These are phyloP conservation scores for Pouteria glomerata DNA, from an alignment of 148 eudicot genomes.

Conservation along the genomic window DNA sequence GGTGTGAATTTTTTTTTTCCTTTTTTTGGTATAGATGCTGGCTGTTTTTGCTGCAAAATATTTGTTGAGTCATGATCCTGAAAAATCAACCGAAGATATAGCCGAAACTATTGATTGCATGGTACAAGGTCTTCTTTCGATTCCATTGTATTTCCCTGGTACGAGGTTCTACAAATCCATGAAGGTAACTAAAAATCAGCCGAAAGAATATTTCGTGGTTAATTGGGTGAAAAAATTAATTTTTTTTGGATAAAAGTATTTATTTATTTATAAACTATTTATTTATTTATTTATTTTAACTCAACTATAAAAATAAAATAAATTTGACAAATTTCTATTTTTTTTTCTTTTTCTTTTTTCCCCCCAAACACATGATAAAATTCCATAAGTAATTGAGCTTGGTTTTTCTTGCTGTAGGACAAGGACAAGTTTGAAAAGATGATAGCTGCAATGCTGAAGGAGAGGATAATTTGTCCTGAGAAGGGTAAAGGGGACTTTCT, in stretches of 20 bases:
- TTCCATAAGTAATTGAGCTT: neutral
- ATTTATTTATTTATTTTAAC: too few relatives aligned
- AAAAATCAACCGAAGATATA: slow-evolving; percentile 12
- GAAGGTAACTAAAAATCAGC: neutral
- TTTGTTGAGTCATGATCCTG: slow-evolving; percentile 8
- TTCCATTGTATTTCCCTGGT: slow-evolving; percentile 20
- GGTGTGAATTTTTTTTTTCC: too few relatives aligned
- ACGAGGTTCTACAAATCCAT: slow-evolving; percentile 19
- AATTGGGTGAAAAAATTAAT: too few relatives aligned
- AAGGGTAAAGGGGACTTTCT: slow-evolving; percentile 14
- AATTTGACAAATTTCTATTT: too few relatives aligned
- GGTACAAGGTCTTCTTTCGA: slow-evolving; percentile 11
- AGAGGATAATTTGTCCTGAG: slow-evolving; percentile 6
- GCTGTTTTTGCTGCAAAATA: slow-evolving; percentile 14
- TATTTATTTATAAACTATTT: too few relatives aligned
- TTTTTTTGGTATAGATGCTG: slow-evolving; percentile 12
- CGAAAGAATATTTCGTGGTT: too few relatives aligned
- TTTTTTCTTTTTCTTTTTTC: too few relatives aligned
- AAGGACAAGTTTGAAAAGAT: slow-evolving; percentile 6
- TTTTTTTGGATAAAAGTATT: too few relatives aligned
- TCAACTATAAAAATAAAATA: too few relatives aligned
- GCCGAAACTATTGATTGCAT: slow-evolving; percentile 3
- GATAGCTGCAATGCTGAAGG: slow-evolving; percentile 6
- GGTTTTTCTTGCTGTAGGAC: neutral
- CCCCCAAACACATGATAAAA: too few relatives aligned